Base-by-base conservation (phyloP, 345 rosid genomes). In the Salix caprea region DNA sequence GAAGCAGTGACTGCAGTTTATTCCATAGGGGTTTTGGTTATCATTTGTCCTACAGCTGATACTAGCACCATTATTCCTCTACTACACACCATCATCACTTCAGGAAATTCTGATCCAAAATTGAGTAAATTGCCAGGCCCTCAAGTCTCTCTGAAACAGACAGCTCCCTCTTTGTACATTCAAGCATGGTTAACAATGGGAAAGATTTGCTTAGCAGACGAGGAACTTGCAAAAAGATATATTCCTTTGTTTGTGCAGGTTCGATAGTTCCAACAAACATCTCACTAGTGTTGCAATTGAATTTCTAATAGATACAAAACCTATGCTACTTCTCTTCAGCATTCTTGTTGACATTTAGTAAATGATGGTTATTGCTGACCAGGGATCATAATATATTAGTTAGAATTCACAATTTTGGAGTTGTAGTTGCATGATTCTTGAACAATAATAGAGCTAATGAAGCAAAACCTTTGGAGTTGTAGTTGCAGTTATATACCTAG, bases 221-320 rank as follows among this genome's bases (percentile, higher is more conserved):
- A 87, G 78, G 91, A 91, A 80, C 94, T 91, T 79, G 99, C 96
- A 23, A 95, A 95, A 84, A 79, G 89, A 50, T 90, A 93, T 71
- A 91, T 93, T 83, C 98, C 94, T 69, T 84, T 93, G 79, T 95
- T 95, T 87, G 92, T 94, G 76, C 94, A 95, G 98, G 99, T 91
- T 75, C 48, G 77, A 56, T 72, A 58, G 30, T 71, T 73, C 34
- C 32, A 70, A 73, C 40, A 52, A 73, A 65, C 58, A 26, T 68
- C 36, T 67, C 13, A 26, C 67, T 44, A 37, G 19, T 10, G 26
- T 54, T 14, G 37, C 24, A 16, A 13, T 34, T 16, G 13, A 37
- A 42, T 23, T 68, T 65, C 66, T 61, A 28, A 23, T 44, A 74
- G 32, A 46, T 14, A 36, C 71, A 77, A 70, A 69, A 5, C 32